A percentile compares a stretch with the other conserved stretches of the same genome.
phyloP scores from a whole-genome alignment of 2,329 filamentous ascomycete genomes.

The Teratosphaeria gauchensis region DNA sequence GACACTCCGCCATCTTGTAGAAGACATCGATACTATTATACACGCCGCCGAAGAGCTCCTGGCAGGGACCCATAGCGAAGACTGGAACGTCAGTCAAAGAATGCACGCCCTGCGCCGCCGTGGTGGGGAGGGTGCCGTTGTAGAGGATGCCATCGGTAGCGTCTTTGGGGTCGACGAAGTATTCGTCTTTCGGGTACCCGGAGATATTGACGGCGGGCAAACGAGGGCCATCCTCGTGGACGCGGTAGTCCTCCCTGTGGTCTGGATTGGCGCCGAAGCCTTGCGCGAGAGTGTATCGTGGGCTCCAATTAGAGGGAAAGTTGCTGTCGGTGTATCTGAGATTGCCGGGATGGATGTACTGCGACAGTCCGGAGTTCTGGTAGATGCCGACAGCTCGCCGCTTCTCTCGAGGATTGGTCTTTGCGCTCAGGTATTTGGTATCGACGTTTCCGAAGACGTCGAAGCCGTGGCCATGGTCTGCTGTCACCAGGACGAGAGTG shows the following conservation, averaged over 20 bases:
- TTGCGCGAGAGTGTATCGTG: conserved; percentile 68
- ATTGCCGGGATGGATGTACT: conserved; percentile 58
- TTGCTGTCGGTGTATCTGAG: conserved; percentile 59
- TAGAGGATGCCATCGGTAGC: conserved; percentile 57
- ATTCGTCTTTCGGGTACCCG: conserved; percentile 40
- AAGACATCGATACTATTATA: conserved; percentile 66
- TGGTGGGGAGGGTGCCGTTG: conserved; percentile 63
- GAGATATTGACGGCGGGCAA: conserved; percentile 48
- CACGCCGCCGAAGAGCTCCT: conserved; percentile 62
- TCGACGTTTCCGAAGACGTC: conserved; percentile 77
- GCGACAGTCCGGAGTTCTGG: conserved; percentile 60
- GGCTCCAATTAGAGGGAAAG: conserved; percentile 79
- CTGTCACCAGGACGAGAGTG: conserved; percentile 70
- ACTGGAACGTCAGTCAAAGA: conserved; percentile 70
- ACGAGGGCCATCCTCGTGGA: conserved; percentile 50
- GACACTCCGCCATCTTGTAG: conserved; percentile 61
- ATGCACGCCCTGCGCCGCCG: conserved; percentile 59
- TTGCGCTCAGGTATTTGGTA: conserved; percentile 62
- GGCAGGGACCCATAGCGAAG: conserved; percentile 69
- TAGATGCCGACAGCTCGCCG: conserved; percentile 67
- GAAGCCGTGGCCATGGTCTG: conserved; percentile 86
- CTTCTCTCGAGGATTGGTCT: conserved; percentile 60
- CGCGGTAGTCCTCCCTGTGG: conserved; percentile 62
- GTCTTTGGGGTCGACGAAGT: conserved; percentile 61
- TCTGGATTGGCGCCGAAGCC: conserved; percentile 66